These are phyloP conservation scores for Acer yangbiense DNA, from an alignment of 345 rosid genomes.

Conservation along the genomic window DNA sequence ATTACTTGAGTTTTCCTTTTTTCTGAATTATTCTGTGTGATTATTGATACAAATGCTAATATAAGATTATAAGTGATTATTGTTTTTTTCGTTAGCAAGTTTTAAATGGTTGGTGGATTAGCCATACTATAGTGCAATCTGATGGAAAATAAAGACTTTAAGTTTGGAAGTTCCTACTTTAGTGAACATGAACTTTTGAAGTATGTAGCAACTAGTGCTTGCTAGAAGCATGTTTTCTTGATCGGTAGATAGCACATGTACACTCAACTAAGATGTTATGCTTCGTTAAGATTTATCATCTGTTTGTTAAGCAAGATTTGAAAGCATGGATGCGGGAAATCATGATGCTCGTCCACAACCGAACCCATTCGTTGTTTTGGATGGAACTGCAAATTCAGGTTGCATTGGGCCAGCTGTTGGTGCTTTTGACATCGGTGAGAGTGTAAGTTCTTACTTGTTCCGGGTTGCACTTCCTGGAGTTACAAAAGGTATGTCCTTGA, in stretches of 20 bases:
- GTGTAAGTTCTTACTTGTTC: conserved; percentile 65
- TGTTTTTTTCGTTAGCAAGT: neutral
- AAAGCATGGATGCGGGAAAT: conserved; percentile 27
- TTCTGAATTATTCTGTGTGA: neutral
- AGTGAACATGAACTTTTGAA: neutral
- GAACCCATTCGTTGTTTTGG: conserved; percentile 34
- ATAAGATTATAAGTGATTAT: neutral
- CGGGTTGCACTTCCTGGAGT: conserved; percentile 71
- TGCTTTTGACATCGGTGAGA: conserved; percentile 60
- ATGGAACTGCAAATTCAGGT: conserved; percentile 68
- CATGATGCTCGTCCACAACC: conserved; percentile 16
- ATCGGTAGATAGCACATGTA: neutral
- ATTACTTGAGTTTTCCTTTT: neutral
- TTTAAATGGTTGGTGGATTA: conserved; percentile 1
- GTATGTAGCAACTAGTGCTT: conserved; percentile 4
- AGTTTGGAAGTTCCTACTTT: neutral
- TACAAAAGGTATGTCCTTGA: conserved; percentile 28
- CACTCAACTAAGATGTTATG: neutral
- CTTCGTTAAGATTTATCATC: neutral
- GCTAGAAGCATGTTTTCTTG: neutral
- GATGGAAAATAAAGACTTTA: neutral
- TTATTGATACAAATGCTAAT: neutral
- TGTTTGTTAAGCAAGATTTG: conserved; percentile 6
- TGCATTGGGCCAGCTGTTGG: conserved; percentile 57
- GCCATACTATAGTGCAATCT: neutral